These are phyloP conservation scores for Candida dajiaensis DNA, from an alignment of 805 yeast genomes.

Conservation along the genomic window DNA sequence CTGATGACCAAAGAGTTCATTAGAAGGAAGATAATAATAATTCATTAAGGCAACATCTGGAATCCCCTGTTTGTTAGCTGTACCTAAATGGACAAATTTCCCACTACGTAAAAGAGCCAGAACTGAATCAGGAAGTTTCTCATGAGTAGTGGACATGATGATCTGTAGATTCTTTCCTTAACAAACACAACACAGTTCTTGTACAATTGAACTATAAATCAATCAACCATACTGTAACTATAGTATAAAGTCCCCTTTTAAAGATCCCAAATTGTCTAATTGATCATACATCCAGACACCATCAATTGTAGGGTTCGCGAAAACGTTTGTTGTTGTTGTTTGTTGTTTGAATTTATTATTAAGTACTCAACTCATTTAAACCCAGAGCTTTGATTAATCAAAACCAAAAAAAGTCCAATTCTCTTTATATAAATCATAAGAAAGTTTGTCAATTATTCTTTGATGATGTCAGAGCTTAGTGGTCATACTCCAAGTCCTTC, in stretches of 20 bases:
- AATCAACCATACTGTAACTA: too few relatives aligned
- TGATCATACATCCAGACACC: background rate
- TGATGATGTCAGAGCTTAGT: background rate
- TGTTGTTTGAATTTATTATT: too few relatives aligned
- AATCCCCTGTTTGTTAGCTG: slow-evolving; percentile 49
- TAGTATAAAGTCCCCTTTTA: too few relatives aligned
- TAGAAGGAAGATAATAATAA: slow-evolving; percentile 57
- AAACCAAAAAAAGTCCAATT: too few relatives aligned
- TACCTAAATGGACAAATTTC: slow-evolving; percentile 78
- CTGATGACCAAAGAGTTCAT: slow-evolving; percentile 24
- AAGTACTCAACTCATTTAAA: too few relatives aligned
- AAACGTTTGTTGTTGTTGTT: too few relatives aligned
- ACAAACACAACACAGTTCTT: slow-evolving; percentile 16
- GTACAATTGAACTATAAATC: background rate
- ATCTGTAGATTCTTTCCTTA: slow-evolving; percentile 4
- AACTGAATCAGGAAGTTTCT: slow-evolving; percentile 32
- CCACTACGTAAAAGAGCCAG: slow-evolving; percentile 48
- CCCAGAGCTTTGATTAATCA: too few relatives aligned
- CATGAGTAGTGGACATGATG: slow-evolving; percentile 10
- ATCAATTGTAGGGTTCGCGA: background rate
- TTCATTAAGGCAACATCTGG: slow-evolving; percentile 94
- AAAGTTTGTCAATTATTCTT: too few relatives aligned
- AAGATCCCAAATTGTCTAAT: too few relatives aligned
- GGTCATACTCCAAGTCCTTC: background rate
- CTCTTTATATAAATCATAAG: too few relatives aligned